Percentiles rank a stretch among this genome's conserved stretches.
Evolutionary conservation across 768 basidiomycete species (phyloP).

Genomic region (Amyloporia xantha): DNA sequence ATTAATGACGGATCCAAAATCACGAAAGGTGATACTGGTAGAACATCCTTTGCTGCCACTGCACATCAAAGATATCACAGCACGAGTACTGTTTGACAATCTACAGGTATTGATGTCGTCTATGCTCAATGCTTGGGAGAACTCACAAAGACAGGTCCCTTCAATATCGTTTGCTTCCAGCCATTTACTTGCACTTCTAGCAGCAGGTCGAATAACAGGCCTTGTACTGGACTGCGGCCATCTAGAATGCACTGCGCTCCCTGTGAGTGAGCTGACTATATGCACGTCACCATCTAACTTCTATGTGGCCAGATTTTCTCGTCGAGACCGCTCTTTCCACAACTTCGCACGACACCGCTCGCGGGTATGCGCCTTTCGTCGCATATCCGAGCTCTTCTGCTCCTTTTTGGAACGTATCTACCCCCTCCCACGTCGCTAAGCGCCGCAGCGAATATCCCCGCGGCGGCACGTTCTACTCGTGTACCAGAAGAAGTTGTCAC

Average conservation of each 20-base stretch:
- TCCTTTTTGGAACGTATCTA: constrained; percentile 79
- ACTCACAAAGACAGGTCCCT: constrained; percentile 56
- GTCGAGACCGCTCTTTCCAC: constrained; percentile 79
- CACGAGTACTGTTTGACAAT: constrained; percentile 83
- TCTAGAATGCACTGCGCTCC: constrained; percentile 81
- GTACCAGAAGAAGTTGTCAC: constrained; percentile 79
- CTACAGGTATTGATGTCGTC: constrained; percentile 52
- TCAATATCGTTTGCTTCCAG: constrained; percentile 91
- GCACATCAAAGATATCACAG: constrained; percentile 83
- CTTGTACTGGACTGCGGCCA: constrained; percentile 92
- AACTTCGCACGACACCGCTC: constrained; percentile 76
- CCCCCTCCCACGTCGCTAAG: constrained; percentile 73
- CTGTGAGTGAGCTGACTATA: constrained; percentile 46
- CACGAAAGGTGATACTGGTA: constrained; percentile 87
- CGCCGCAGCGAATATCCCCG: constrained; percentile 54
- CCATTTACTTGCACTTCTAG: constrained; percentile 77
- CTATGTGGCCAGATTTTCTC: constrained; percentile 67
- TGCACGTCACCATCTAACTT: not conserved
- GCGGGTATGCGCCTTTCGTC: constrained; percentile 79
- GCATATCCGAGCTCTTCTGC: constrained; percentile 75
- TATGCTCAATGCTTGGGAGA: not conserved
- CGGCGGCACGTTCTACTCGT: constrained; percentile 52
- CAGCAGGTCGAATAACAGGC: constrained; percentile 86
- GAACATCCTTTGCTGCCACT: constrained; percentile 86
- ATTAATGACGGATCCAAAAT: constrained; percentile 89